Evolutionary conservation across 139 green algal genomes (phyloP).

Genomic region (Tetraselmis chui): DNA sequence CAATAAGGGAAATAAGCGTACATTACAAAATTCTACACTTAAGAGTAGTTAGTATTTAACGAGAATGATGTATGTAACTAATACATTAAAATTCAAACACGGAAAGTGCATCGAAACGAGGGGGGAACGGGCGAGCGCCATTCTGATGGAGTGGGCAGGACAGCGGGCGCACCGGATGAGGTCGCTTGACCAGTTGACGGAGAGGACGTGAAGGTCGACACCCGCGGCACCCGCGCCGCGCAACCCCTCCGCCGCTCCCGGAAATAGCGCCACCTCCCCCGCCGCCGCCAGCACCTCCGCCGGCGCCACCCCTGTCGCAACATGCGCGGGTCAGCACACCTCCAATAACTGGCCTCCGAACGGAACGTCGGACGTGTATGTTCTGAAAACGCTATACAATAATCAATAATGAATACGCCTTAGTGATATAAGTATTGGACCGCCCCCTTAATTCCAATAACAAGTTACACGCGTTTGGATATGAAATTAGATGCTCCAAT

Average conservation of each 20-base stretch:
- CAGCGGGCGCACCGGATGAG: not conserved
- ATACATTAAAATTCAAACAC: no score
- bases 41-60: not conserved
- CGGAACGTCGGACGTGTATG: no score
- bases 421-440: no score
- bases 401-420: not conserved
- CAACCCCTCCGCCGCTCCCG: slow-evolving; percentile 36
- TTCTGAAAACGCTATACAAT: no score
- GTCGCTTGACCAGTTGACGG: slow-evolving; percentile 66
- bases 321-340: no score
- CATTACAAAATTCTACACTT: not conserved
- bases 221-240: slow-evolving; percentile 21
- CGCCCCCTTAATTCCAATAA: no score
- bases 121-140: not conserved
- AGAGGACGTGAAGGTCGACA: slow-evolving; percentile 51
- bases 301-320: slow-evolving; percentile 15
- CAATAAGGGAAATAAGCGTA: no score
- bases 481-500: no score
- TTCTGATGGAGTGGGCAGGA: not conserved
- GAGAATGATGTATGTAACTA: no score
- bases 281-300: slow-evolving; percentile 24
- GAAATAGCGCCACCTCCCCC: slow-evolving; percentile 28
- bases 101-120: not conserved
- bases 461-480: no score
- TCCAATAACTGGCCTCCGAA: no score